phyloP scores from a whole-genome alignment of 305 asterid genomes.

The Coffea humblotiana region DNA sequence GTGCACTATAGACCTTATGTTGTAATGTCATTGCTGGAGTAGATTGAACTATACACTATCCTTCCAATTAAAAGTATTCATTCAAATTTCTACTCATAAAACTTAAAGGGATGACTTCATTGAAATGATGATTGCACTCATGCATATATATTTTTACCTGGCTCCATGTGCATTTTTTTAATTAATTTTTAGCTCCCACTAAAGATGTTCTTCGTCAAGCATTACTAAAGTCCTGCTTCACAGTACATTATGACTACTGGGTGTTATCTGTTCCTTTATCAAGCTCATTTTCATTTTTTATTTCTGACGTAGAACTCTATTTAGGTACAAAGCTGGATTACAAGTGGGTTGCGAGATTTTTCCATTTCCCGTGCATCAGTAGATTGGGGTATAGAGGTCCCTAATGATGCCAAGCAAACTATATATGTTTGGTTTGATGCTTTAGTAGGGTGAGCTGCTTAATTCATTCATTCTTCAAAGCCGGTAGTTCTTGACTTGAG shows the following conservation, averaged over 20 bases:
- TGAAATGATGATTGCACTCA: not conserved
- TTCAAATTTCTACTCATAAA: not conserved
- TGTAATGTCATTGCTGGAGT: not conserved
- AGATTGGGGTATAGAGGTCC: conserved; percentile 91
- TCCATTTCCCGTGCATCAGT: conserved; percentile 94
- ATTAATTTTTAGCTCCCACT: no score
- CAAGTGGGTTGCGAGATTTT: conserved; percentile 87
- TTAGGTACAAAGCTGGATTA: conserved; percentile 97
- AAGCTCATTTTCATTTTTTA: not conserved
- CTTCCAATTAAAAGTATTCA: not conserved
- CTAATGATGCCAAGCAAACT: conserved; percentile 79
- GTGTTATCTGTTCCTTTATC: not conserved
- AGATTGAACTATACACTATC: not conserved
- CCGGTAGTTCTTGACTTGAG: not conserved
- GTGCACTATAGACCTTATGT: not conserved
- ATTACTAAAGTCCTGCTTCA: not conserved
- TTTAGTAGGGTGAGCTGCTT: conserved; percentile 76
- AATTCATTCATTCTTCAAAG: conserved; percentile 2
- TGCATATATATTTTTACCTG: not conserved
- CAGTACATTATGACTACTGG: not conserved
- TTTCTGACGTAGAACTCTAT: conserved; percentile 25
- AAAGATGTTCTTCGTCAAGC: not conserved
- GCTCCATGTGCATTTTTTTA: not conserved
- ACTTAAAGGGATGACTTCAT: not conserved
- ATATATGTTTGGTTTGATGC: conserved; percentile 99